Base-by-base conservation (phyloP, 495 filamentous ascomycete genomes). In the Penicillium manginii region DNA sequence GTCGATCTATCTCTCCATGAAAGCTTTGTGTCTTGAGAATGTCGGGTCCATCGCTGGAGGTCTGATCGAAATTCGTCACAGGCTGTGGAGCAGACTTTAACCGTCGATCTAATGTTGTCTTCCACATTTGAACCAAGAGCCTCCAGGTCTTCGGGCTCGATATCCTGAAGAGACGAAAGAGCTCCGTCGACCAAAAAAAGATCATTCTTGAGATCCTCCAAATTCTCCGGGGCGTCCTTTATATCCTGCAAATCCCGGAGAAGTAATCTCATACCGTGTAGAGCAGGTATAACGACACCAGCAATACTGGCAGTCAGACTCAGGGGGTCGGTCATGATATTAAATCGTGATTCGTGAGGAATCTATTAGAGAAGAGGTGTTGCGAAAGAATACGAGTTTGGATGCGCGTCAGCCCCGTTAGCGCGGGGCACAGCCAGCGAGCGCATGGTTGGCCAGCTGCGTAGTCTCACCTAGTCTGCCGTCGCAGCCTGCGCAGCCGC, bases 161-260 rank as follows among this genome's bases (percentile, higher is more conserved):
- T 58, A 40, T 55, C 51, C 57, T 72, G 45, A 47, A 80, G 65
- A 22, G 68, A 73, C 21, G 64, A 22, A 50, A 80, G 65, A 19
- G 71, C 59, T 42, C 59, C 60, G 26, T 66, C 59, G 11, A 78
- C 61, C 39, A 69, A 74, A 9, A 54, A 37, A 14, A 80, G 56
- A 46, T 74, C 61, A 17, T 69, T 68, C 22, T 51, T 54, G 17
- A 80, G 66, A n/a, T 54, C 50, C 26, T 69, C 58, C 39, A 78
- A 47, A 43, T 66, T 66, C 43, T 69, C 57, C 21, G 71, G 73
- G 12, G 74, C 73, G 63, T 78, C 71, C 51, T 63, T 73, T 37
- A 80, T 63, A 37, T 77, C 57, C 55, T 71, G 56, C 32, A 80
- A 55, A 60, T 78, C 77, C 21, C 62, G 60, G 46, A 69, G 55